Evolutionary conservation across 2,329 filamentous ascomycete genomes (phyloP).

Genomic region (Colletotrichum nymphaeae): DNA sequence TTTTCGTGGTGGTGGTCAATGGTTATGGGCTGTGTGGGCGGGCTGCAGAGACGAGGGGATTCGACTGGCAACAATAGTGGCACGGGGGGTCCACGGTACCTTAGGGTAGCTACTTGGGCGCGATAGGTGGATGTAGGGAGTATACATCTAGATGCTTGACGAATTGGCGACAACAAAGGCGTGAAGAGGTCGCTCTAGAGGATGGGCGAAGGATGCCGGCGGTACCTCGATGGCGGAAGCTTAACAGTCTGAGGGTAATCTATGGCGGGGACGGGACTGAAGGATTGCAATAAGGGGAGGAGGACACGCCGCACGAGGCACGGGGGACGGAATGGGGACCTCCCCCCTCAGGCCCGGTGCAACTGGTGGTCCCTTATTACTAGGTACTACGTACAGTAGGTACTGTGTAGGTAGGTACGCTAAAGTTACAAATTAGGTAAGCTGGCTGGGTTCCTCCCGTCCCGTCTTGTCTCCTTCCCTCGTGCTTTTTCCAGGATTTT

Average conservation of each 20-base stretch:
- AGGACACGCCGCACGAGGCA: too few relatives aligned
- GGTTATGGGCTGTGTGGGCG: not conserved
- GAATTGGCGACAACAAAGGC: not conserved
- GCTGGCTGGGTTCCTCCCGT: not conserved
- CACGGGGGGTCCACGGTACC: not conserved
- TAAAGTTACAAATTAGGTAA: not conserved
- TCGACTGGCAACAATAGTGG: not conserved
- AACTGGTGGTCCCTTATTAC: too few relatives aligned
- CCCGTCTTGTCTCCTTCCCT: not conserved
- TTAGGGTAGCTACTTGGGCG: not conserved
- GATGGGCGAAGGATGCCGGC: not conserved
- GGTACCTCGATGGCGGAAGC: not conserved
- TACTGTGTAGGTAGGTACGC: too few relatives aligned
- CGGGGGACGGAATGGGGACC: not conserved
- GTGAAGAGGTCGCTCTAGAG: not conserved
- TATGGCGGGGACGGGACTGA: not conserved
- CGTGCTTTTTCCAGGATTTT: slow-evolving; percentile 4
- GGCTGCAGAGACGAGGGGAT: not conserved
- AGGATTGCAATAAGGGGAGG: not conserved
- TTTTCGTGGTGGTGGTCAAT: not conserved
- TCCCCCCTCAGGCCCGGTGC: not conserved
- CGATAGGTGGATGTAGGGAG: not conserved
- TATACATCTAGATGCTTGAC: not conserved
- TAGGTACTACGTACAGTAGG: too few relatives aligned
- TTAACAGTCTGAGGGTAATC: not conserved